Evolutionary conservation across 371 early-diverging fungal genomes (phyloP).

Genomic region (Vairimorpha ceranae): DNA sequence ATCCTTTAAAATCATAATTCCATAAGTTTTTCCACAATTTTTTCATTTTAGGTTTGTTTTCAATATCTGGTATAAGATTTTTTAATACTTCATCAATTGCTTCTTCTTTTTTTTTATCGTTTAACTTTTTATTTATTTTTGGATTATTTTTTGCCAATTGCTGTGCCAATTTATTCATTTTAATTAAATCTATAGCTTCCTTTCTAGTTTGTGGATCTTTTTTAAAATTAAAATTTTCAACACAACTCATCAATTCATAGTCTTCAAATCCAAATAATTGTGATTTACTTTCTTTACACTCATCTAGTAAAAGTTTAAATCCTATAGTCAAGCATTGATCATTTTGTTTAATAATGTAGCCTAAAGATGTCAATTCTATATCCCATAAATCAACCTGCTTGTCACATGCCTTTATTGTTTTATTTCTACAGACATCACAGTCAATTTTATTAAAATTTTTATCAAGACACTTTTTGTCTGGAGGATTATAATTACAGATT

Average conservation of each 20-base stretch:
- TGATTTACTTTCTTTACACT: constrained; percentile 11
- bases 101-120: constrained; percentile 11
- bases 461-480: constrained; percentile 5
- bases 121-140: background rate
- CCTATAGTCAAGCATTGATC: constrained; percentile 18
- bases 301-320: background rate
- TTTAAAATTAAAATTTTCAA: constrained; percentile 13
- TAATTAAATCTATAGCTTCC: background rate
- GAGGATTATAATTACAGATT: background rate
- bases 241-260: constrained; percentile 13
- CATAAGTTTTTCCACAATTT: constrained; percentile 7
- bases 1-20: background rate
- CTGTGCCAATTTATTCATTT: constrained; percentile 8
- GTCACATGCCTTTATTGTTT: constrained; percentile 5
- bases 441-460: background rate
- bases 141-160: constrained; percentile 4
- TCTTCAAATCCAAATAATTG: constrained; percentile 32
- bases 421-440: constrained; percentile 6
- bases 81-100: constrained; percentile 7
- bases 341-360: constrained; percentile 14
- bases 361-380: constrained; percentile 4
- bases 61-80: constrained; percentile 11
- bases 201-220: background rate
- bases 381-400: constrained; percentile 15
- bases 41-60: constrained; percentile 11